These are phyloP conservation scores for Bullera alba DNA, from an alignment of 768 basidiomycete species.

Conservation along the genomic window DNA sequence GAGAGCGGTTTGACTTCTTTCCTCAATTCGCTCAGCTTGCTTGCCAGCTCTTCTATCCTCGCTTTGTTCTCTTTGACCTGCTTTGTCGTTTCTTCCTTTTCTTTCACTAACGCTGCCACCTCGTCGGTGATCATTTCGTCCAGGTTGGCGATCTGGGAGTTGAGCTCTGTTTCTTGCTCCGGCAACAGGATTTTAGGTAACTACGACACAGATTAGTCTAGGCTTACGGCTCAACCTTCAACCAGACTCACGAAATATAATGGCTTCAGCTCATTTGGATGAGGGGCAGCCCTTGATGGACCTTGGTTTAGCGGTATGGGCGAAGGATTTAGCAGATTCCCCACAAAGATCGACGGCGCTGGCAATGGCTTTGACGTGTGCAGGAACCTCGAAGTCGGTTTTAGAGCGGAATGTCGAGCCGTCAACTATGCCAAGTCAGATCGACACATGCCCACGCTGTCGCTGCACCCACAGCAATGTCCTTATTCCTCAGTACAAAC, in stretches of 20 bases:
- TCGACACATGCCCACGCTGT: neutral
- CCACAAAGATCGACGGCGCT: constrained; percentile 20
- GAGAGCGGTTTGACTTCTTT: constrained; percentile 16
- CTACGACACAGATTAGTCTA: constrained; percentile 10
- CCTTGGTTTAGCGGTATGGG: constrained; percentile 37
- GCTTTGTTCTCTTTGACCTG: constrained; percentile 13
- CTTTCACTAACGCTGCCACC: constrained; percentile 13
- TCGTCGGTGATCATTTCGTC: constrained; percentile 34
- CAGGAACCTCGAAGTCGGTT: constrained; percentile 34
- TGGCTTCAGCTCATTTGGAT: constrained; percentile 24
- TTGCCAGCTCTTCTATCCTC: constrained; percentile 23
- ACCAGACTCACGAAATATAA: constrained; percentile 37
- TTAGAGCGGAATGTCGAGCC: constrained; percentile 34
- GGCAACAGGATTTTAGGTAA: constrained; percentile 39
- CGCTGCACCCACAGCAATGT: constrained; percentile 31
- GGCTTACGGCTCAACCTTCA: no score
- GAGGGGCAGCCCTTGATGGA: constrained; percentile 28
- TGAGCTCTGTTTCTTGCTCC: constrained; percentile 31
- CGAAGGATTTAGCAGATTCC: constrained; percentile 30
- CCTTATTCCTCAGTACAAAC: constrained; percentile 31
- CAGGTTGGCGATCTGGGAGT: constrained; percentile 24
- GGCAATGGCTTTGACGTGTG: constrained; percentile 29
- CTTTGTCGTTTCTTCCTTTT: constrained; percentile 12
- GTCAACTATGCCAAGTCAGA: constrained; percentile 10
- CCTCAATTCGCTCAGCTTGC: constrained; percentile 23